A percentile compares a stretch with the other conserved stretches of the same genome.
phyloP scores from a whole-genome alignment of 2,329 filamentous ascomycete species.

The Boeremia lycopersici region DNA sequence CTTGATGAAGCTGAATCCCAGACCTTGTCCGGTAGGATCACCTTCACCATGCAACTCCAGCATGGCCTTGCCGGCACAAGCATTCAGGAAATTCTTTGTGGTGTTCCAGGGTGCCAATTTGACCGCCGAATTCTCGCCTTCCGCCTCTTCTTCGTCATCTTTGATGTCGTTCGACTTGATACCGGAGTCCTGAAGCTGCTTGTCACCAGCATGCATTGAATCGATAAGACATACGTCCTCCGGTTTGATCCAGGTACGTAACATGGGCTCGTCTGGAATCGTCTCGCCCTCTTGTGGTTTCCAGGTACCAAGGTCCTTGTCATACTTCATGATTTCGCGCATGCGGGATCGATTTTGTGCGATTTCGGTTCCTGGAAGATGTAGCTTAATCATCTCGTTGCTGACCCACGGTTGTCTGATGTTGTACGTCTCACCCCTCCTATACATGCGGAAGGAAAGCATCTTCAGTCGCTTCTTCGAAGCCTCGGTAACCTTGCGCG shows the following conservation, averaged over 20 bases:
- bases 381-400: slow-evolving; percentile 63
- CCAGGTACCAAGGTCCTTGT: slow-evolving; percentile 89
- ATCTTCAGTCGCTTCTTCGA: slow-evolving; percentile 96
- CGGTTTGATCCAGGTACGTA: slow-evolving; percentile 88
- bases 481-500: slow-evolving; percentile 93
- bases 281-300: slow-evolving; percentile 70
- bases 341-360: slow-evolving; percentile 96
- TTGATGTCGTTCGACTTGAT: slow-evolving; percentile 74
- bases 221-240: slow-evolving; percentile 95
- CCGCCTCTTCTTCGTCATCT: slow-evolving; percentile 64
- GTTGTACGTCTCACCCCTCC: slow-evolving; percentile 71
- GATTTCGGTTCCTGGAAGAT: slow-evolving; percentile 91
- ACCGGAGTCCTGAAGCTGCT: slow-evolving; percentile 88
- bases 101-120: slow-evolving; percentile 96
- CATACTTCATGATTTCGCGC: slow-evolving; percentile 92
- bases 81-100: slow-evolving; percentile 94
- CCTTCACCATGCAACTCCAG: slow-evolving; percentile 91
- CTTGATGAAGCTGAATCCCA: slow-evolving; percentile 96
- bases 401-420: slow-evolving; percentile 85
- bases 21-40: slow-evolving; percentile 89
- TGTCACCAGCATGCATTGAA: slow-evolving; percentile 93
- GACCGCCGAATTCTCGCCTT: slow-evolving; percentile 79
- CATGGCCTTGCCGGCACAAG: slow-evolving; percentile 95
- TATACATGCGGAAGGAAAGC: slow-evolving; percentile 88
- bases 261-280: slow-evolving; percentile 78